phyloP scores from a whole-genome alignment of 148 eudicot species.

The Suaeda aralocaspica region DNA sequence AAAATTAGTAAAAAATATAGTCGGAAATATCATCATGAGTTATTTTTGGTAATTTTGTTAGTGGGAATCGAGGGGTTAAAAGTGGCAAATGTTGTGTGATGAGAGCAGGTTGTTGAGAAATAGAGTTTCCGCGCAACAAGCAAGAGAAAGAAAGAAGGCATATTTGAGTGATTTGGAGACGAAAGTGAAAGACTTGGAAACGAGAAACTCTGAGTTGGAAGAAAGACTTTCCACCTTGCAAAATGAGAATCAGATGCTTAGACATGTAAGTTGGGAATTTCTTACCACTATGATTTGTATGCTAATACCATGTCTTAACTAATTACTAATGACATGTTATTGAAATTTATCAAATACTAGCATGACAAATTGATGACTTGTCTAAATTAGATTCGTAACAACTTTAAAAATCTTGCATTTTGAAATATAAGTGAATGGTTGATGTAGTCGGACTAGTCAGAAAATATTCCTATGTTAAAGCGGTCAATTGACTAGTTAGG shows the following conservation, averaged over 20 bases:
- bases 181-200: slow-evolving; percentile 79
- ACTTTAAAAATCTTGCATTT: no score
- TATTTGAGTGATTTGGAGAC: slow-evolving; percentile 76
- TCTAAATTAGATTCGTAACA: no score
- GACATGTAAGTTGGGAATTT: slow-evolving; percentile 51
- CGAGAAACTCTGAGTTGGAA: slow-evolving; percentile 80
- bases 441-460: no score
- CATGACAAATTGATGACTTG: no score
- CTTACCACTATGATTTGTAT: neutral
- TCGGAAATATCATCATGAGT: no score
- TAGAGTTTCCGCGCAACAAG: slow-evolving; percentile 98
- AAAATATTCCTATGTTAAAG: no score
- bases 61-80: slow-evolving; percentile 9
- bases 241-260: slow-evolving; percentile 97
- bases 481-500: neutral
- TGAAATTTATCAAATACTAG: no score
- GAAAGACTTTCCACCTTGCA: slow-evolving; percentile 86
- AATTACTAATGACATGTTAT: no score
- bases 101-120: slow-evolving; percentile 77
- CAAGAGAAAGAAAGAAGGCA: slow-evolving; percentile 97
- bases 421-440: no score
- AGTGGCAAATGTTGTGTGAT: neutral
- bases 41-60: slow-evolving; percentile 2
- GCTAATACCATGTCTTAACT: neutral
- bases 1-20: no score